Base-by-base conservation (phyloP, 2,329 filamentous ascomycete genomes). In the Talaromyces sp. region DNA sequence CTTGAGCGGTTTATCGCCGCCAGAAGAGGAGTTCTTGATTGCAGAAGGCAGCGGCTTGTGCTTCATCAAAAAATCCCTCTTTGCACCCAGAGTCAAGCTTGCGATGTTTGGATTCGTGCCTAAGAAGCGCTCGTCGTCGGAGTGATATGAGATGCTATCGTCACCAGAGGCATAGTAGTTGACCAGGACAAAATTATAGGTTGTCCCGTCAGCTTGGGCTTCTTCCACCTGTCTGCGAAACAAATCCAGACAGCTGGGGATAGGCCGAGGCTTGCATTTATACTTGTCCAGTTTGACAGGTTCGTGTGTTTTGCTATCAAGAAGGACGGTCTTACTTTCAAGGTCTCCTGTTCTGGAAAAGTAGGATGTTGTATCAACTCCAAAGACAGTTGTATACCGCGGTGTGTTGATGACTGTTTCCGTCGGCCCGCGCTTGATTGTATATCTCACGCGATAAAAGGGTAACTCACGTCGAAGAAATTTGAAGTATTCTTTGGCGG, bases 161-260 rank as follows among this genome's bases (percentile, higher is more conserved):
- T 84, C 78, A 0, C 90, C 89, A 3, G 83, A 84, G n/a, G 87
- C 87, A 69, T 93, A 93, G 76, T 93, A 93, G 69, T 93, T 93
- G 4, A 93, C 88, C 1, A 93, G 81, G 62, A 87, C 89, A 70
- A 93, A 91, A 70, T 93, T 93, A 75, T 89, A 93, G 0, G 70
- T 81, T 67, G 84, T 62, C 3, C 57, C 56, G 26, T 62, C 84
- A n/a, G 81, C 82, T 0, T 88, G 90, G 0, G 84, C 83, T 4
- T 81, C 79, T 72, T 93, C 88, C 1, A 88, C 86, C 10, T 85
- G 80, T 35, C 73, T 75, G 10, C 86, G 83, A 8, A 93, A 80
- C 6, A 80, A 73, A 43, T 90, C 84, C 0, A 93, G 81, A 66
- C 89, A 91, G 58, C 82, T 75, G 0, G 90, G 90, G 1, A 93